Conservation (phyloP, 805 yeast genomes). For the Scheffersomyces spartinae region DNA sequence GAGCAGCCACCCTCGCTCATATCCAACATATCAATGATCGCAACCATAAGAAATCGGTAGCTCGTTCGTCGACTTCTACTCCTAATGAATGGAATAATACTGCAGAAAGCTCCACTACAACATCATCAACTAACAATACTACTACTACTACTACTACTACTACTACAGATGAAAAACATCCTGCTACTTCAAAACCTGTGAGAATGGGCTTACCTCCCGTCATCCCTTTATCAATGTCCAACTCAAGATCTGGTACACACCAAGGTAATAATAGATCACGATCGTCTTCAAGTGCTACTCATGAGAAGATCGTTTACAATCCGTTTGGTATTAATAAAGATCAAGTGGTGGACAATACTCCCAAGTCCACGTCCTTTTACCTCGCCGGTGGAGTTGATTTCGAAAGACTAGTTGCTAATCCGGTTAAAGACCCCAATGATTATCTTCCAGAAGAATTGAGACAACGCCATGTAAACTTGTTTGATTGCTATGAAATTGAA, state of each 20-base stretch:
- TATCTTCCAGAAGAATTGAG: constrained; percentile 42
- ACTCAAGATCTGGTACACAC: constrained; percentile 4
- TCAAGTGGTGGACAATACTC: constrained; percentile 9
- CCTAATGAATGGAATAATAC: too few relatives aligned
- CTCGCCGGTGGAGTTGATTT: constrained; percentile 27
- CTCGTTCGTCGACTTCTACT: too few relatives aligned
- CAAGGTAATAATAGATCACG: constrained; percentile 4
- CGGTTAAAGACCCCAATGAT: constrained; percentile 58
- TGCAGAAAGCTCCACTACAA: constrained; percentile 5
- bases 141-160: constrained; percentile 2
- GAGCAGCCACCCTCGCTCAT: constrained; percentile 29
- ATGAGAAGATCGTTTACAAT: constrained; percentile 44
- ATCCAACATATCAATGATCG: constrained; percentile 19
- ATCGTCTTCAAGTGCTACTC: too few relatives aligned
- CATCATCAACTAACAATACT: constrained; percentile 1
- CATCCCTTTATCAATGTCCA: constrained; percentile 1
- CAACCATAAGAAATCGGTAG: too few relatives aligned
- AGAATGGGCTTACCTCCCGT: not conserved
- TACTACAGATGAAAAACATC: too few relatives aligned
- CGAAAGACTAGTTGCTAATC: constrained; percentile 42
- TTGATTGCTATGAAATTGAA: constrained; percentile 43
- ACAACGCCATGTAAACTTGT: constrained; percentile 35
- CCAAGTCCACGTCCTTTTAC: constrained; percentile 14
- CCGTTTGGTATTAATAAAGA: constrained; percentile 47
- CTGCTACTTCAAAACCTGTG: constrained; percentile 1